Evolutionary conservation across 495 filamentous ascomycete species (phyloP), one percentile per base, ranked within the genome.

Genomic region (Daldinia loculata): DNA sequence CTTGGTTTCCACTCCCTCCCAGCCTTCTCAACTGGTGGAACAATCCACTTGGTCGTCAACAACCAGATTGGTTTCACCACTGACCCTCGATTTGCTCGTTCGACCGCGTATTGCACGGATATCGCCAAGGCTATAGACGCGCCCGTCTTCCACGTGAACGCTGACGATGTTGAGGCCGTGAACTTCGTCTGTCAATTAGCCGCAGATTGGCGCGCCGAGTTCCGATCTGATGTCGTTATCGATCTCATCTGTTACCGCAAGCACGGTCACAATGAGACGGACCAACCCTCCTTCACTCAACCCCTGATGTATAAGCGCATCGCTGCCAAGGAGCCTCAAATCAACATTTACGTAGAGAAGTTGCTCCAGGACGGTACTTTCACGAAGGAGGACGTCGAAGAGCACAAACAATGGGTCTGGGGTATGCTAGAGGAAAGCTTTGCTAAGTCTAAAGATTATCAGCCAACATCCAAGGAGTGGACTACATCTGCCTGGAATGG

Each of bases 31-130:
- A 98, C 96, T 57, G 95, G 95, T 75, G 95, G 95, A 75, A 99
- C 95, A 57, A 93, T 99, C 78, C 95, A 99, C 82, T 84, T 99
- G 70, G 89, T 99, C 55, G 93, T 98, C 72, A 99, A 99, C 89
- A 99, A 99, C 87, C 95, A 99, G 85, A 99, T 99, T 79, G 95
- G 95, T 79, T 99, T 99, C 86, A 99, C 95, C 61, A 99, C 95
- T n/a, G 95, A 99, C 79, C 95, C 95, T 71, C 94, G 95, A 63
- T 98, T 95, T 79, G 88, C 95, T 73, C 93, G 95, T 72, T 99
- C 95, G 24, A 99, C 95, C 53, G 92, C 95, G 61, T 99, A 99
- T 86, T 99, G 95, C 83, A 97, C 95, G 17, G 95, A 99, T 80
- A 97, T 99, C 77, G 96, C 95, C 77, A 99, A 98, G 86, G 90